Base-by-base conservation (phyloP, 1,284 basidiomycete genomes). In the Coniophora puteana region DNA sequence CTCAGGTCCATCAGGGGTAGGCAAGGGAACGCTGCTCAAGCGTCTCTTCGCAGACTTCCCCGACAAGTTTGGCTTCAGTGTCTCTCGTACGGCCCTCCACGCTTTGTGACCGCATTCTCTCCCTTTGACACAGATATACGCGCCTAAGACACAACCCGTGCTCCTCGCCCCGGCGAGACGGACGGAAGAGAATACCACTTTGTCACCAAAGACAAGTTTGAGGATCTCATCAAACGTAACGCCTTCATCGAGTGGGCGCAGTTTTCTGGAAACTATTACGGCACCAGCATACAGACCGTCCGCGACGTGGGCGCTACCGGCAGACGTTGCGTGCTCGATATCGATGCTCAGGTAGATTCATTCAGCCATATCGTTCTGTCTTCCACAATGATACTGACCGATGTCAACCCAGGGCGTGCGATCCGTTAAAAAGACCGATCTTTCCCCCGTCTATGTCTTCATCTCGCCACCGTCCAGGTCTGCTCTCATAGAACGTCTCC, bases 241-340 rank as follows among this genome's bases (percentile, higher is more conserved):
- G 87, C 83, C 8, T 82, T 92, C 55, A 78, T 94, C 49, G 81
- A 91, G 52, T 74, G 84, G 27, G 83, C 90, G 21, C 72, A 85
- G 62, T 99, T 97, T 66, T 93, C 91, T 3, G 84, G 88, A 20
- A 98, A 98, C 62, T 78, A 80, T 59, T 96, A 99, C 61, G 96
- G 95, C 20, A 98, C 95, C 3, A 92, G 86, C 43, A 84, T 86
- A 48, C 76, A 80, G 49, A 85, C 71, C 44, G 80, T 76, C 36
- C 63, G 58, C 45, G 72, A 66, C 55, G 83, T 87, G 23, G 68
- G 76, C 31, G 60, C 69, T 14, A 67, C 71, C 3, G 87, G 85
- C 26, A 72, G 75, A 50, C 69, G 92, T 12, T 98, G 95, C 60
- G 83, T 99, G 41, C 78, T 99, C 32, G 95, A 99, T 62, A 99